Percentiles rank a stretch among this genome's conserved stretches.
These are phyloP conservation scores for Diplogelasinospora grovesii DNA, from an alignment of 495 filamentous ascomycete species.

Conservation along the genomic window DNA sequence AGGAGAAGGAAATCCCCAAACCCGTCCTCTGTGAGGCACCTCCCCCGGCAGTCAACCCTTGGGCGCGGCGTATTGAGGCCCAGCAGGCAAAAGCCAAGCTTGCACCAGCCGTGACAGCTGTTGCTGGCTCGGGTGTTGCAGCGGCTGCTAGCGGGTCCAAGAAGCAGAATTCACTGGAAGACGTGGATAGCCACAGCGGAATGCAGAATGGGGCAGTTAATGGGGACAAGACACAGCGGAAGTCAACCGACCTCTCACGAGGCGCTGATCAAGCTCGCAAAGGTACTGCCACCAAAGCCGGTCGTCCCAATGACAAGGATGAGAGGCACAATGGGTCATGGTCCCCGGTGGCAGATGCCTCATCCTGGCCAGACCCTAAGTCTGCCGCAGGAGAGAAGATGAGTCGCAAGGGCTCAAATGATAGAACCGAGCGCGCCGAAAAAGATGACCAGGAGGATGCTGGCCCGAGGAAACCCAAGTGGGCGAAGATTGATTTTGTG, in stretches of 20 bases:
- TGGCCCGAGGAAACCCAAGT: constrained; percentile 57
- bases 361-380: constrained; percentile 87
- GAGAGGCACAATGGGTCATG: constrained; percentile 32
- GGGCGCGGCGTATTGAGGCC: constrained; percentile 69
- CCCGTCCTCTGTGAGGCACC: constrained; percentile 74
- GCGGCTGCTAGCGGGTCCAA: constrained; percentile 13
- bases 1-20: constrained; percentile 45
- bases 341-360: constrained; percentile 58
- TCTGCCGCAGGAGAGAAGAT: constrained; percentile 58
- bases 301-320: constrained; percentile 43
- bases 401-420: constrained; percentile 24
- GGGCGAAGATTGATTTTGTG: constrained; percentile 65
- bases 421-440: constrained; percentile 56
- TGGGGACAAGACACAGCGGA: constrained; percentile 44
- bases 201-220: constrained; percentile 14
- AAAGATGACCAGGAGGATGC: constrained; percentile 62
- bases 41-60: constrained; percentile 75
- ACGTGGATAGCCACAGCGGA: constrained; percentile 7
- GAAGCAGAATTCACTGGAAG: constrained; percentile 15
- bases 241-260: constrained; percentile 45
- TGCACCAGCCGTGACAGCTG: constrained; percentile 18
- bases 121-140: constrained; percentile 6
- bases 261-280: constrained; percentile 36
- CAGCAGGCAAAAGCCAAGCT: constrained; percentile 56
- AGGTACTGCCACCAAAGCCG: constrained; percentile 39